Evolutionary conservation across 2,329 filamentous ascomycete genomes (phyloP), one percentile per base, ranked within the genome.

Genomic region (Septoria linicola): DNA sequence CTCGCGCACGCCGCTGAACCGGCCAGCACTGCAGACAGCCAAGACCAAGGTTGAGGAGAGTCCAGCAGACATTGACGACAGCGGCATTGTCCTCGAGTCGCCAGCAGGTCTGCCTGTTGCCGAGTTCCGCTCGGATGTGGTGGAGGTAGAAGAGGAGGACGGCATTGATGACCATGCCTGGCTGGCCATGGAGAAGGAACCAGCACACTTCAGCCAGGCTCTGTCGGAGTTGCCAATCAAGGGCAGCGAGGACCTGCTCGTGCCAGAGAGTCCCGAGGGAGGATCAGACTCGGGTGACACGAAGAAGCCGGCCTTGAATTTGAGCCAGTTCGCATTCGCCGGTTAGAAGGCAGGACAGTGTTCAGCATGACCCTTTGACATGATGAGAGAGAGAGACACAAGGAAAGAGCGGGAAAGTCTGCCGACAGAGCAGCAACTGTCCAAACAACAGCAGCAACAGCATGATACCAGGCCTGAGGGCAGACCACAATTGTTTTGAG

Each of bases 211-310:
- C 35, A 23, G 34, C 3, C 44, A 40, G 6, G 44, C 35, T 14
- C 56, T 63, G 21, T 43, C 51, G 13, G 51, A 57, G 21, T 59
- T 60, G 11, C 57, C 61, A 1, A 41, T 68, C 6, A 70, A 70
- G 52, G 74, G 75, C 10, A 77, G 74, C 53, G 75, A 77, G 55
- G 74, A 77, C 42, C 51, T 76, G 14, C 59, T 77, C 11, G 66
- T 76, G 0, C 73, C 72, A 0, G 70, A 75, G 36, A 77, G 74
- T 58, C 66, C 66, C 14, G 70, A 72, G 30, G 68, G 62, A 13
- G 70, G 71, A 32, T 67, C 65, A 20, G 66, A 70, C 1, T 65
- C 47, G 4, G 69, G 70, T 34, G 65, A 54, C 14, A 67, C 69
- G 30, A 64, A 64, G 36, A 60, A 65, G 36, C 68, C 70, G 5